These are phyloP conservation scores for Wakefieldia striispora DNA, from an alignment of 768 basidiomycete genomes.

Conservation along the genomic window DNA sequence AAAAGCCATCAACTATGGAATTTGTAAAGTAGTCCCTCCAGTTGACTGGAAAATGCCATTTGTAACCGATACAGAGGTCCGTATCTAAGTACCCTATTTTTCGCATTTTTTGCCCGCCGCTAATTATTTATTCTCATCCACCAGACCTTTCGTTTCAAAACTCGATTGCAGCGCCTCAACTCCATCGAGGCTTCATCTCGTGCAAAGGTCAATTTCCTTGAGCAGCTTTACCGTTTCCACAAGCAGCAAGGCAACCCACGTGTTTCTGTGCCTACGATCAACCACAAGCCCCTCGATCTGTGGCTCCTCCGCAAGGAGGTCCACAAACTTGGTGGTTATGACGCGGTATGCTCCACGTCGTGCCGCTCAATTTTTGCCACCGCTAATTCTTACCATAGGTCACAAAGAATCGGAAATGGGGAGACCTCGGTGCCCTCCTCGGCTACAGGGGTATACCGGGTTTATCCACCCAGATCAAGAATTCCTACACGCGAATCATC, in stretches of 20 bases:
- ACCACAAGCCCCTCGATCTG: slow-evolving; percentile 88
- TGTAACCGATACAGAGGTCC: slow-evolving; percentile 88
- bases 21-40: slow-evolving; percentile 96
- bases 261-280: slow-evolving; percentile 91
- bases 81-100: slow-evolving; percentile 32
- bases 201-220: slow-evolving; percentile 95
- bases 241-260: slow-evolving; percentile 91
- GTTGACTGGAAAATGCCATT: slow-evolving; percentile 95
- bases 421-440: slow-evolving; percentile 74
- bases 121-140: slow-evolving; percentile 27
- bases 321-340: slow-evolving; percentile 82
- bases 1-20: slow-evolving; percentile 73
- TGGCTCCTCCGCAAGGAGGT: slow-evolving; percentile 94
- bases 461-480: slow-evolving; percentile 84
- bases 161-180: slow-evolving; percentile 90
- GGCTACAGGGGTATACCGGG: slow-evolving; percentile 83
- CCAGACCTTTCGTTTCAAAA: slow-evolving; percentile 90
- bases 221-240: slow-evolving; percentile 95
- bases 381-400: slow-evolving; percentile 53
- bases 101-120: slow-evolving; percentile 17
- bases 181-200: slow-evolving; percentile 96
- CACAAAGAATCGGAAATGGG: slow-evolving; percentile 83
- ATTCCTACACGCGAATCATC: slow-evolving; percentile 87
- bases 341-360: slow-evolving; percentile 56
- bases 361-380: slow-evolving; percentile 16